Evolutionary conservation across 768 basidiomycete genomes (phyloP), one percentile per base, ranked within the genome.

Genomic region (Boletus fagicola): DNA sequence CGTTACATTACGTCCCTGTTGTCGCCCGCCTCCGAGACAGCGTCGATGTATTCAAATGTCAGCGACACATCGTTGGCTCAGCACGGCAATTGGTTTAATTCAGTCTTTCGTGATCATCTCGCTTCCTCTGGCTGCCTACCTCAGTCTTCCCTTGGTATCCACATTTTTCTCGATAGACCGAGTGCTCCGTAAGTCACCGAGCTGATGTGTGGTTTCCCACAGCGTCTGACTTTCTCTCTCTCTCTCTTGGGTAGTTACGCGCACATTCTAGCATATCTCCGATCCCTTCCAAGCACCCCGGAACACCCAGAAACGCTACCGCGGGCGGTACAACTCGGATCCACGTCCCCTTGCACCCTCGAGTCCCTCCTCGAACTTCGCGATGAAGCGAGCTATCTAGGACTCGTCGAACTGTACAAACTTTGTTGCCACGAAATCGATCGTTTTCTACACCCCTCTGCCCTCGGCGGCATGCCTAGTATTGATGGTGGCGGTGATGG

Each of bases 301-400:
- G 82, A 82, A 36, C 69, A 75, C 22, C 77, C 81, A 8, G 79
- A 83, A 39, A 60, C 69, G 8, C 79, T 92, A 6, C 90, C 90
- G 1, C 83, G 83, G 26, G 78, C 80, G 6, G 78, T 82, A 2
- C 83, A 82, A 57, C 77, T 82, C 22, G 72, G 72, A 38, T 75
- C 78, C 33, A 72, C 72, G 26, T 77, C 77, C 7, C 73, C 71
- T 18, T 65, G 77, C 2, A 82, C 83, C 11, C 74, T 91, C 20
- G 90, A 91, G 52, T 75, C 74, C 1, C 79, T 93, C 24, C 78
- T 90, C 44, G 87, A 90, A 58, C 81, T 92, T 24, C 83, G 90
- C 12, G 90, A 93, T 61, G 91, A 94, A 67, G 87, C 91, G 2
- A 76, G 76, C 42, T 91, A 84, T 65, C 82, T 93, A n/a, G 84